Base-by-base conservation (phyloP, 2,329 filamentous ascomycete species). In the Metarhizium rileyi region DNA sequence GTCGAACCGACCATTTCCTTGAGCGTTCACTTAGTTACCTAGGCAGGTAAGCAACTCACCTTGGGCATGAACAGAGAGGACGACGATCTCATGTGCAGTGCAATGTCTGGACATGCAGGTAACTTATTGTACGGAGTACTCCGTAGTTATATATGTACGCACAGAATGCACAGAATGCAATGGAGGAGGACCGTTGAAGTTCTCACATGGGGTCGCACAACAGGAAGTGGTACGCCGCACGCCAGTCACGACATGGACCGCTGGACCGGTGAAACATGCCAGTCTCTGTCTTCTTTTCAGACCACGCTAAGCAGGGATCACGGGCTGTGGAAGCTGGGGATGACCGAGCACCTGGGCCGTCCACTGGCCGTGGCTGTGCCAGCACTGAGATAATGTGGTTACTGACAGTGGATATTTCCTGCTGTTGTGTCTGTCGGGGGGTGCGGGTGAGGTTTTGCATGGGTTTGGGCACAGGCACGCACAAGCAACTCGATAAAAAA, bases 301-400 rank as follows among this genome's bases (percentile, higher is more conserved):
- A 38, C 20, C n/a, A 38, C n/a, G 7, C 35, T 38, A 38, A 22
- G 35, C 35, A 53, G 51, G 47, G 50, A 50, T 50, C 47, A 46
- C 6, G 35, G 35, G 35, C 18, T 22, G 35, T 5, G 35, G 35
- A 12, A 38, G 35, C 35, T 38, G 35, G 52, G 18, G 35, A n/a
- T 38, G 16, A 38, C 35, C 35, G 9, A 38, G 35, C 9, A 38
- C 18, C 16, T 22, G 35, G 35, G n/a, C 20, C 18, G 35, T 22
- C 35, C 6, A 38, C 16, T 18, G 35, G 35, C 18, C 16, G 5
- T 38, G 35, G 2, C 35, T 38, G n/a, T 14, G 10, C 30, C 7
- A 33, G 30, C 16, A 14, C 30, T 33, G 7, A 8, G 10, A 6
- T 33, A n/a, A n/a, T n/a, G n/a, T n/a, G n/a, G 30, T 16, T 33